Conservation (phyloP, 2,329 filamentous ascomycete genomes). For the Thielaviopsis euricoi region DNA sequence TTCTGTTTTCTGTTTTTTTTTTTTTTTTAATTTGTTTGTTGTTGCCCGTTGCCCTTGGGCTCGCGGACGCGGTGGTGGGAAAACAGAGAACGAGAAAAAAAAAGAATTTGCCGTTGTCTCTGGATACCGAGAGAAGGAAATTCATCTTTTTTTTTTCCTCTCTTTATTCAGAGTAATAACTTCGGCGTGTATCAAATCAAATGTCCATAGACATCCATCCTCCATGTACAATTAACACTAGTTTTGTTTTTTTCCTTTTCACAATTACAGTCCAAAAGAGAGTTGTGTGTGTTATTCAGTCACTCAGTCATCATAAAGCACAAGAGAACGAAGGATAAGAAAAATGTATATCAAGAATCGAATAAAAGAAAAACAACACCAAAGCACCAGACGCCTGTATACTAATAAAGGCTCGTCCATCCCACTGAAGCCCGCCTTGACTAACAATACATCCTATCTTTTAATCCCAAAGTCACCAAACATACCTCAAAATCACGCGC, state of each 20-base stretch:
- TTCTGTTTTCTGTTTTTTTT: background rate
- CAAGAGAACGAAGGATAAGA: background rate
- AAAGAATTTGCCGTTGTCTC: too few relatives aligned
- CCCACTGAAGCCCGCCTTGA: background rate
- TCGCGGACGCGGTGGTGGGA: background rate
- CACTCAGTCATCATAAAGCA: too few relatives aligned
- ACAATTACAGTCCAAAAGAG: background rate
- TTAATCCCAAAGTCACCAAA: background rate
- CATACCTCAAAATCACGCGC: background rate
- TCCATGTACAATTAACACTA: constrained; percentile 2
- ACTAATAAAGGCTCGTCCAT: background rate
- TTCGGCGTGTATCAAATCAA: background rate
- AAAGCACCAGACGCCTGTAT: background rate
- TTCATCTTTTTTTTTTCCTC: constrained; percentile 1
- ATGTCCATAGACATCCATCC: background rate
- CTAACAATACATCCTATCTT: background rate
- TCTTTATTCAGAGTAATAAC: background rate
- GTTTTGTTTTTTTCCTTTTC: background rate
- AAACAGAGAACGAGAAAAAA: background rate
- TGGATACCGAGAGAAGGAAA: background rate
- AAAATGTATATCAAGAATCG: background rate
- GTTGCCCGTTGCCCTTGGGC: too few relatives aligned
- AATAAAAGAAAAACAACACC: background rate
- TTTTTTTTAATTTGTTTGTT: too few relatives aligned
- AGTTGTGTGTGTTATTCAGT: too few relatives aligned